Evolutionary conservation across 2,329 filamentous ascomycete genomes (phyloP), one percentile per base, ranked within the genome.

Genomic region (Pseudogymnoascus sp.): DNA sequence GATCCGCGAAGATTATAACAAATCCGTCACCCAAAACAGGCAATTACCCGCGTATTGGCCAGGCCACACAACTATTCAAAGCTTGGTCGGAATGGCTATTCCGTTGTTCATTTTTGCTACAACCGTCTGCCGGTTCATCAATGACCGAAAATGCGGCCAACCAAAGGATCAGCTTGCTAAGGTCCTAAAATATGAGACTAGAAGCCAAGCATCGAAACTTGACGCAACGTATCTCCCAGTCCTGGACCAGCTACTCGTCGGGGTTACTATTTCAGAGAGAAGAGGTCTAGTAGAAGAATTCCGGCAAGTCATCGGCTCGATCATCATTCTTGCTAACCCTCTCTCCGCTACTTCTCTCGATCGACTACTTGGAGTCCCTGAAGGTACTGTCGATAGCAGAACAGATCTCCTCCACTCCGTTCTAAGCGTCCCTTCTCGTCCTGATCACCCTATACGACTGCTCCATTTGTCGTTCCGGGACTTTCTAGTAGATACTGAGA

Each of bases 91-190:
- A 23, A 72, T 69, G 63, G 67, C 72, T 12, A 60, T 65, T 4
- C 71, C 72, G 0, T 62, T 75, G 0, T 74, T 74, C 60, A 73
- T 74, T 56, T 72, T 68, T 55, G 72, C 71, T 1, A 64, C 70
- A 26, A 74, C 72, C 2, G 61, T 68, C 3, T 70, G 66, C 37
- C 67, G 66, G 0, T 70, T 71, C 21, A 61, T 74, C 15, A 57
- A 26, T 1, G 67, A 69, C 55, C 58, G 48, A 8, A 56, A 34
- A n/a, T 55, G 45, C 45, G 65, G 66, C 1, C 48, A 66, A 4
- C 69, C 67, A 5, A 57, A 64, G 0, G 30, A 66, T 1, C 69
- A 68, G 26, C 59, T 72, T 3, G 28, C 58, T 1, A 63, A 62
- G 23, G 55, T 73, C 15, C 61, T 74, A 1, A 34, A 62, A 33